phyloP scores from a whole-genome alignment of 345 rosid genomes.

The Dipteronia dyeriana region DNA sequence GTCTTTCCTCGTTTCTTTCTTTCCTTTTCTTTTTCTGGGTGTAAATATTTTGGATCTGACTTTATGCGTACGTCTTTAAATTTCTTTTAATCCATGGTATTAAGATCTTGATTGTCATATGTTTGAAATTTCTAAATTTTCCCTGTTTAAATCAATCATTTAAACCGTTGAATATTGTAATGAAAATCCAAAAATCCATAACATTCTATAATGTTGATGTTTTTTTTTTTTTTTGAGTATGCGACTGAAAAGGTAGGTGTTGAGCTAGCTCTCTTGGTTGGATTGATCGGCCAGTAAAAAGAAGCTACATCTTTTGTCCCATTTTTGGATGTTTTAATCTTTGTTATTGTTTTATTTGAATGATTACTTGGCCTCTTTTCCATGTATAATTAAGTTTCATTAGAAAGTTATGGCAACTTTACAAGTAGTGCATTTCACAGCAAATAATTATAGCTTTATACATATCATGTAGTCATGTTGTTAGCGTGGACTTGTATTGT shows the following conservation, averaged over 20 bases:
- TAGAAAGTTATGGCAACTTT: neutral
- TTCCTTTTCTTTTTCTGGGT: neutral
- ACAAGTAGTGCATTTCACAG: neutral
- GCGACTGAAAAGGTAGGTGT: neutral
- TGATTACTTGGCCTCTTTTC: neutral
- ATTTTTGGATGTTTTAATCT: neutral
- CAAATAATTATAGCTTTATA: constrained; percentile 2
- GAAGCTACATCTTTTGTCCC: neutral
- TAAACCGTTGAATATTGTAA: neutral
- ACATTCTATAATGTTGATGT: neutral
- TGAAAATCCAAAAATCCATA: neutral
- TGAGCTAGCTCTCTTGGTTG: neutral
- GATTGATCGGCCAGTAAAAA: neutral
- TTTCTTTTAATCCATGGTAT: neutral
- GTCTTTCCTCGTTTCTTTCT: neutral
- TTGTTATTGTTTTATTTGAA: neutral
- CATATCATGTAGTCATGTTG: neutral
- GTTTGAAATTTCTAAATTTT: constrained; percentile 4
- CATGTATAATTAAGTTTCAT: neutral
- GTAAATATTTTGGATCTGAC: neutral
- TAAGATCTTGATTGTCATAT: constrained; percentile 6
- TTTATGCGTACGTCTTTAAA: neutral
- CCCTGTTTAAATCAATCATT: neutral
- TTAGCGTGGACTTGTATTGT: neutral
- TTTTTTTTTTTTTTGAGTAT: neutral